Base-by-base conservation (phyloP, 1,139 yeast genomes). In the Lipomyces yarrowii region DNA sequence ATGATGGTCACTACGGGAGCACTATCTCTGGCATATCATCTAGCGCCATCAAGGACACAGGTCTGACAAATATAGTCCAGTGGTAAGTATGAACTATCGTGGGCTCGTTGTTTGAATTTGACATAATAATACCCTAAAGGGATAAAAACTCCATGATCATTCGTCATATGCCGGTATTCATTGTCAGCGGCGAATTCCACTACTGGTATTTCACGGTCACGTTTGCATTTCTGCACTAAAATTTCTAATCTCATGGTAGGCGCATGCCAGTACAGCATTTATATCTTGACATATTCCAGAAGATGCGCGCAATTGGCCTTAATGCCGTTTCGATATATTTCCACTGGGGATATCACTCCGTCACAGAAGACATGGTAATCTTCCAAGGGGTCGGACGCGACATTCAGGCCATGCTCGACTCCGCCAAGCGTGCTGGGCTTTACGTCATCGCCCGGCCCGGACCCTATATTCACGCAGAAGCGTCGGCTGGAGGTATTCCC, bases 401-500 rank as follows among this genome's bases (percentile, higher is more conserved):
- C 52, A 35, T 64, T 18, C 62, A 62, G 32, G 56, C 57, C 13
- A 56, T 64, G 60, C 37, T 64, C 11, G 64, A 64, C n/a, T 53
- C 64, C 2, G 67, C 67, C 2, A 58, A 60, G 30, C 57, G n/a
- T 3, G 67, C 67, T 30, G 67, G 67, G 7, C 62, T 64, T 15
- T 64, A 61, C 23, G 67, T 64, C 11, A 64, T 64, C n/a, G 65
- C 61, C 26, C 54, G 67, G 11, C 64, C 67, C 13, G 67, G 67
- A 57, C 64, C 64, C 11, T 64, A 61, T 37, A 60, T 64, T 46
- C 59, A 61, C 33, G 65, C 64, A 3, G 62, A 64, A 42, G 60
- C 64, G 26, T 51, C 64, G 3, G 67, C 65, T 4, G 67, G 67
- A 15, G 67, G 67, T n/a, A 39, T 64, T 21, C 67, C 67, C 1